A percentile compares a stretch with the other conserved stretches of the same genome.
phyloP scores from a whole-genome alignment of 2,329 filamentous ascomycete genomes.

The Nothopassalora personata region DNA sequence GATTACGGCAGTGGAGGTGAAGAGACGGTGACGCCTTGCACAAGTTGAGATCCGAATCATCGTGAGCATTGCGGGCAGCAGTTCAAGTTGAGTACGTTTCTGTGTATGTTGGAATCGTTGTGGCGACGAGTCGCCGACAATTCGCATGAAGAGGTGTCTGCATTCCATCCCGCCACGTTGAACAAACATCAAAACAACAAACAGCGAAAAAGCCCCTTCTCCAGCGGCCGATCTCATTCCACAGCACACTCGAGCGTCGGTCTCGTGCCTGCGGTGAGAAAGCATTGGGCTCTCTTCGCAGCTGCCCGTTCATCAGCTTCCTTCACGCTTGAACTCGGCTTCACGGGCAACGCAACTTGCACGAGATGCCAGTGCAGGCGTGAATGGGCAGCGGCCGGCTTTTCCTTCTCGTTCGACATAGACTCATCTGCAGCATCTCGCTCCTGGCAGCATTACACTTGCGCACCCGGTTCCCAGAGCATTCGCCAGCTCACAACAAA shows the following conservation, averaged over 20 bases:
- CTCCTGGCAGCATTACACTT: constrained; percentile 2
- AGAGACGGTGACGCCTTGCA: neutral
- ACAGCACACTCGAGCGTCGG: neutral
- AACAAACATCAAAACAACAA: constrained; percentile 9
- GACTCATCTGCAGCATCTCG: constrained; percentile 1
- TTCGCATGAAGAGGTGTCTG: neutral
- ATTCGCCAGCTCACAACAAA: neutral
- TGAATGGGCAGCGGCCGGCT: neutral
- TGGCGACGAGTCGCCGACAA: neutral
- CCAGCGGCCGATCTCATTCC: constrained; percentile 1
- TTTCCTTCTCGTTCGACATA: neutral
- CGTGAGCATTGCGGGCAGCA: neutral
- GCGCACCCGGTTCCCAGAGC: neutral
- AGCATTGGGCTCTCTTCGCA: neutral
- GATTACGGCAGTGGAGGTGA: neutral
- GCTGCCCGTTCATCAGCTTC: neutral
- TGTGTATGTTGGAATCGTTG: neutral
- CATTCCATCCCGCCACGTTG: constrained; percentile 2
- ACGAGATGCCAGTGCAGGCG: neutral
- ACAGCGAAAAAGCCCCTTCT: neutral
- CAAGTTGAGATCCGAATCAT: neutral
- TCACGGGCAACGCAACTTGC: neutral
- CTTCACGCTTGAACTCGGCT: neutral
- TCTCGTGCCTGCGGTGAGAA: constrained; percentile 2
- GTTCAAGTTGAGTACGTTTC: neutral